Evolutionary conservation across 306 rosid species (phyloP).

Genomic region (Begonia fuchsioides): DNA sequence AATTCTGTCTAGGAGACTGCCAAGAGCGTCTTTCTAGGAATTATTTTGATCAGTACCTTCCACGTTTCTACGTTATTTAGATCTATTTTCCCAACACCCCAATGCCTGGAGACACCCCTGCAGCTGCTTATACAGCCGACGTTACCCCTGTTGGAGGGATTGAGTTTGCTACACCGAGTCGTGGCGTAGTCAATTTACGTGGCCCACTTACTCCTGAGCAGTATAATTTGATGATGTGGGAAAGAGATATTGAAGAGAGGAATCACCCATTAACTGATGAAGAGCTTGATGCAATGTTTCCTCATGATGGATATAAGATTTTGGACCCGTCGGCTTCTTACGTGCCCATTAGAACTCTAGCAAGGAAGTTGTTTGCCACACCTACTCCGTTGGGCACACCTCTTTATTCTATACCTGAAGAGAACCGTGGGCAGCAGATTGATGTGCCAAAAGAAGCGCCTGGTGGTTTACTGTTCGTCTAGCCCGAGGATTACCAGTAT

Average conservation of each 20-base stretch:
- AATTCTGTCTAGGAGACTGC: too few species aligned
- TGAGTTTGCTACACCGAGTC: constrained; percentile 55
- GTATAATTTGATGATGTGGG: constrained; percentile 64
- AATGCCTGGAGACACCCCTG: constrained; percentile 51
- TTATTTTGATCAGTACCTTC: too few species aligned
- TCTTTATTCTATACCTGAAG: constrained; percentile 51
- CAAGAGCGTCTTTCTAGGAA: too few species aligned
- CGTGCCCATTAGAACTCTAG: constrained; percentile 62
- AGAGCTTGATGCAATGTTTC: constrained; percentile 67
- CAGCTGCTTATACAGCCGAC: constrained; percentile 53
- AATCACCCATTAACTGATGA: constrained; percentile 61
- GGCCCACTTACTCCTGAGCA: constrained; percentile 62
- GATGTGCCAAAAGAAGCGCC: constrained; percentile 63
- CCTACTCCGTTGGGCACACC: constrained; percentile 67
- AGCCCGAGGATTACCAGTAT: constrained; percentile 69
- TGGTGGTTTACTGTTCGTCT: constrained; percentile 64
- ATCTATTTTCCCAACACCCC: too few species aligned
- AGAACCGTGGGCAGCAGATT: constrained; percentile 71
- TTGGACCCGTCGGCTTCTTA: constrained; percentile 54
- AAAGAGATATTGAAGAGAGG: constrained; percentile 70
- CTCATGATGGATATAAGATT: constrained; percentile 61
- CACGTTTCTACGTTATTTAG: too few species aligned
- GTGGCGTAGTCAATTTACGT: constrained; percentile 40
- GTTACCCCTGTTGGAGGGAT: constrained; percentile 63
- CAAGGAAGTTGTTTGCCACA: constrained; percentile 56